Evolutionary conservation across 2,329 filamentous ascomycete genomes (phyloP), one percentile per base, ranked within the genome.

Genomic region (Fusarium acutatum): DNA sequence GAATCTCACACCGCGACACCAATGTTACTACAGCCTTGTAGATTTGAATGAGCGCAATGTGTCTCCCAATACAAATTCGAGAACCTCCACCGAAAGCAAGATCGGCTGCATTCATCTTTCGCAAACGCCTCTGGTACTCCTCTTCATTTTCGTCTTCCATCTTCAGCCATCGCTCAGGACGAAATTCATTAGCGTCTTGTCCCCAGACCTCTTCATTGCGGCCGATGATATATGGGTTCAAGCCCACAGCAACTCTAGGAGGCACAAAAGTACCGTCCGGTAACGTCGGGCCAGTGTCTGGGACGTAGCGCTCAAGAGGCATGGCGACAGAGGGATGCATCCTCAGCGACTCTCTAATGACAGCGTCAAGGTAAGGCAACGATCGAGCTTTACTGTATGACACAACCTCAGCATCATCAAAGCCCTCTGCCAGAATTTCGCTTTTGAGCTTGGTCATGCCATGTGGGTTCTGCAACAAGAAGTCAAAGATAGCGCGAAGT

Each of bases 161-260:
- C 24, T 61, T 77, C 9, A 89, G 75, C 86, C 86, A 89, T 7
- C 87, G 80, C 53, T 87, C 86, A 0, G 87, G 86, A 3, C 80
- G 79, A 70, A 85, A 89, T 0, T 71, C 65, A 26, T 87, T 81
- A 0, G 83, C 81, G 64, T 88, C 84, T 0, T 79, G 71, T 1
- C 86, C 87, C 72, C 85, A 89, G 7, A 85, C 73, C 0, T 53
- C 66, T 49, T 77, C 78, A 74, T 88, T 84, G 12, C 79, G 76
- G 0, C 81, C 79, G 2, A 82, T 74, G 5, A 86, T 80, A 62
- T 80, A 84, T 0, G 83, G 80, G 49, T 83, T 85, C 60, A 86
- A 82, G 8, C 84, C 84, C 0, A 86, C 80, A n/a, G 80, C 77
- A 0, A 80, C 80, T 8, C 83, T 82, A 0, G 72, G 75, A 0